Evolutionary conservation across 495 filamentous ascomycete genomes (phyloP).

Genomic region (Paragyromitra xinjiangensis): DNA sequence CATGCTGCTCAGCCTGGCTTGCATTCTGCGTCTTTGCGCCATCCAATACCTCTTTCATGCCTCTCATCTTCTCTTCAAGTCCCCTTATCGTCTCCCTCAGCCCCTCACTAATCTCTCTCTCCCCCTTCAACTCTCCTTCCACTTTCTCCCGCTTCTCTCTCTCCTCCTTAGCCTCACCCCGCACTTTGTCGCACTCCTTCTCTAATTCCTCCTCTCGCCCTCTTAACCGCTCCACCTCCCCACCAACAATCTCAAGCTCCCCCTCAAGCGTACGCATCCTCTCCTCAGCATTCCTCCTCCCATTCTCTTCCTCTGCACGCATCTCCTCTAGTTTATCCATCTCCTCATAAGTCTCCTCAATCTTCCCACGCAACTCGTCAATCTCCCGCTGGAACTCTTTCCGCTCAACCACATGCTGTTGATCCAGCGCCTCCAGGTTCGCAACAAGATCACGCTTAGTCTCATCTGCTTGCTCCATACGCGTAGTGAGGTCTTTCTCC

Average conservation of each 20-base stretch:
- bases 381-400: conserved; percentile 81
- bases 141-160: conserved; percentile 56
- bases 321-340: conserved; percentile 84
- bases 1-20: conserved; percentile 41
- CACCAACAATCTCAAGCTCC: conserved; percentile 69
- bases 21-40: conserved; percentile 61
- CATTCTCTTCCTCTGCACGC: conserved; percentile 71
- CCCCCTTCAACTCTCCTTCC: conserved; percentile 45
- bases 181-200: conserved; percentile 67
- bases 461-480: conserved; percentile 72
- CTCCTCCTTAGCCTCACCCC: conserved; percentile 65
- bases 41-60: conserved; percentile 71
- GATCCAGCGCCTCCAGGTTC: conserved; percentile 90
- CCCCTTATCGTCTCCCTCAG: conserved; percentile 36
- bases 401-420: conserved; percentile 85
- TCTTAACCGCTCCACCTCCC: conserved; percentile 50
- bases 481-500: conserved; percentile 70
- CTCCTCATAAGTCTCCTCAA: conserved; percentile 90
- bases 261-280: conserved; percentile 72
- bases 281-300: conserved; percentile 70
- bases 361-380: conserved; percentile 72
- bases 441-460: conserved; percentile 94
- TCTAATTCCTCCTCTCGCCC: conserved; percentile 65
- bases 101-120: conserved; percentile 33
- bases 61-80: conserved; percentile 59